These are phyloP conservation scores for Coprinopsis sp. DNA, from an alignment of 768 basidiomycete genomes.

Conservation along the genomic window DNA sequence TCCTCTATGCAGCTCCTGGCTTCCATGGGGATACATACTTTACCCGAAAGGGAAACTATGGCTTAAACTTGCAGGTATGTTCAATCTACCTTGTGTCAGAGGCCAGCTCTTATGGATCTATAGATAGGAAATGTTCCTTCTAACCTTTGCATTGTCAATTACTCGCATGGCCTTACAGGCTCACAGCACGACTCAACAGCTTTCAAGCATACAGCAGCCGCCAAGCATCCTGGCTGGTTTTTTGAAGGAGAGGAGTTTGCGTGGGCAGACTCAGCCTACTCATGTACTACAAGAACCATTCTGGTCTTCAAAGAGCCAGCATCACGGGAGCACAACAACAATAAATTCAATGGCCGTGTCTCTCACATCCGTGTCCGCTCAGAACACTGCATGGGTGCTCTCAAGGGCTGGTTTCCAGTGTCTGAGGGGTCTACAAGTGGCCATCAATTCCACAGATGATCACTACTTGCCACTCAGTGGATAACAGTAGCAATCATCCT, in stretches of 20 bases:
- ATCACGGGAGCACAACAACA: conserved; percentile 16
- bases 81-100: too few species aligned
- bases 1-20: conserved; percentile 20
- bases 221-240: conserved; percentile 13
- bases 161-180: conserved; percentile 23
- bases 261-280: conserved; percentile 13
- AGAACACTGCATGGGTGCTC: conserved; percentile 33
- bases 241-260: conserved; percentile 23
- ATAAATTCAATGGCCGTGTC: conserved; percentile 17
- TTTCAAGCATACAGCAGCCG: conserved; percentile 23
- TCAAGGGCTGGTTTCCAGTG: conserved; percentile 33
- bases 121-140: too few species aligned
- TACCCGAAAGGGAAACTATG: conserved; percentile 29
- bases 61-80: conserved; percentile 31
- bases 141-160: conserved; percentile 26
- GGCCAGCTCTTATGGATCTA: too few species aligned
- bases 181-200: conserved; percentile 28
- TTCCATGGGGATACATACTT: conserved; percentile 29
- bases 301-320: conserved; percentile 23
- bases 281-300: background rate
- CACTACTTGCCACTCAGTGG: conserved; percentile 25
- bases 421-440: conserved; percentile 23
- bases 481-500: conserved; percentile 29
- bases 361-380: conserved; percentile 23
- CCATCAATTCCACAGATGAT: conserved; percentile 22